Evolutionary conservation across 2,329 filamentous ascomycete genomes (phyloP).

Genomic region (Claviceps sp.): DNA sequence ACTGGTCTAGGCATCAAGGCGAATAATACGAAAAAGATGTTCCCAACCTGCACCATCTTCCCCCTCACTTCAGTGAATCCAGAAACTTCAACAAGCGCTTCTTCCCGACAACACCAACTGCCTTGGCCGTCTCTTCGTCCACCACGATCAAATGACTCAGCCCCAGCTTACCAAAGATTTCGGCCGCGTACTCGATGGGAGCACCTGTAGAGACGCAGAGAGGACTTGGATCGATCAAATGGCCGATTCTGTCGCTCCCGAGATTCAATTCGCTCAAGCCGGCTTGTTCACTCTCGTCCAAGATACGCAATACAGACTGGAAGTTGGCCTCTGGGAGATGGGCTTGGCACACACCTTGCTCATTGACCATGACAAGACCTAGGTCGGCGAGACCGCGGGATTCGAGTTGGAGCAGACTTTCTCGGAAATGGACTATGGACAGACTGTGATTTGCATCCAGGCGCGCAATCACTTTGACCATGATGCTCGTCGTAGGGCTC

Average conservation of each 20-base stretch:
- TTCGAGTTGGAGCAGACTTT: constrained; percentile 33
- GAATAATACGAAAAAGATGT: not conserved
- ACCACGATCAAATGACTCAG: constrained; percentile 38
- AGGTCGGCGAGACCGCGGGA: constrained; percentile 41
- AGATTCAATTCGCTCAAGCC: constrained; percentile 12
- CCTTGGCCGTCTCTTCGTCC: constrained; percentile 33
- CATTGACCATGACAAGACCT: constrained; percentile 40
- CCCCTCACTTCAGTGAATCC: not conserved
- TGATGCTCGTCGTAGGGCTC: constrained; percentile 38
- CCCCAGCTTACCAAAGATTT: constrained; percentile 46
- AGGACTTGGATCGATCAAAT: constrained; percentile 40
- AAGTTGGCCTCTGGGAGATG: constrained; percentile 42
- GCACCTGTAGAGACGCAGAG: constrained; percentile 34
- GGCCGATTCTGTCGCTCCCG: constrained; percentile 20
- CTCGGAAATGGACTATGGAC: constrained; percentile 26
- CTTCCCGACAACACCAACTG: constrained; percentile 44
- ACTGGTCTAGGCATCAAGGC: not conserved
- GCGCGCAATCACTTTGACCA: constrained; percentile 40
- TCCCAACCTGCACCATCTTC: too few relatives aligned
- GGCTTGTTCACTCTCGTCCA: constrained; percentile 13
- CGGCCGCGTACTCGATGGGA: constrained; percentile 44
- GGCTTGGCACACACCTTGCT: constrained; percentile 33
- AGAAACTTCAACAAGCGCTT: constrained; percentile 28
- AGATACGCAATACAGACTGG: constrained; percentile 30
- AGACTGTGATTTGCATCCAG: constrained; percentile 25